These are phyloP conservation scores for Afroboletus lepidellus DNA, from an alignment of 1,284 basidiomycete species.

Conservation along the genomic window DNA sequence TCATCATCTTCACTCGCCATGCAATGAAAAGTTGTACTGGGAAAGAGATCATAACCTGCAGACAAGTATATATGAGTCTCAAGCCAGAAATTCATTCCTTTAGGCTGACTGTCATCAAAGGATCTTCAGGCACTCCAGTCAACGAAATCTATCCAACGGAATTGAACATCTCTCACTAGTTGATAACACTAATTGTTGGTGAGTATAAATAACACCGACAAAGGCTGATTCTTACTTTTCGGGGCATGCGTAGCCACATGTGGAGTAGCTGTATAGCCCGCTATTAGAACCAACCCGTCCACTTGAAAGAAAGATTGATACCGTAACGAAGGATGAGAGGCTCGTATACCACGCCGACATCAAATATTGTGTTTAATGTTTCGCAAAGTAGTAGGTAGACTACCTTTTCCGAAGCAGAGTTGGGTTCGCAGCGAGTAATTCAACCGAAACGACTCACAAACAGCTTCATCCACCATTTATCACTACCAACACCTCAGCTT, in stretches of 20 bases:
- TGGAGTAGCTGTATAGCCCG: neutral
- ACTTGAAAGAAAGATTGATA: slow-evolving; percentile 9
- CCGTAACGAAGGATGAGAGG: slow-evolving; percentile 43
- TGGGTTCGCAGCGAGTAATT: neutral
- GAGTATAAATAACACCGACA: neutral
- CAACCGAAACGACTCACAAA: slow-evolving; percentile 33
- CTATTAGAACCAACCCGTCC: neutral
- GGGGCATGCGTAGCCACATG: slow-evolving; percentile 2
- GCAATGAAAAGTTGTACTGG: slow-evolving; percentile 55
- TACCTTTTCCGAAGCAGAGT: slow-evolving; percentile 29
- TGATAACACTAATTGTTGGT: slow-evolving; percentile 31
- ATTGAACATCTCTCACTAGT: slow-evolving; percentile 29
- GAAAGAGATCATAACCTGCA: slow-evolving; percentile 46
- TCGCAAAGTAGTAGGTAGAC: slow-evolving; percentile 43
- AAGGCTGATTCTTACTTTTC: slow-evolving; percentile 7
- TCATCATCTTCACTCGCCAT: slow-evolving; percentile 48
- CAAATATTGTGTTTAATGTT: slow-evolving; percentile 42
- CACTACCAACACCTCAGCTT: slow-evolving; percentile 14
- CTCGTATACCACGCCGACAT: slow-evolving; percentile 47
- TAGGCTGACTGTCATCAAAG: slow-evolving; percentile 18
- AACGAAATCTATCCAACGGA: neutral
- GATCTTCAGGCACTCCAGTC: slow-evolving; percentile 14
- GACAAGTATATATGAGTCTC: neutral
- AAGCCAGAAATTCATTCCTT: neutral
- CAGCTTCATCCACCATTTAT: slow-evolving; percentile 15